Percentiles rank a stretch among this genome's conserved stretches.
phyloP scores from a whole-genome alignment of 352 stramenopile species.

The Nothophytophthora sp. region DNA sequence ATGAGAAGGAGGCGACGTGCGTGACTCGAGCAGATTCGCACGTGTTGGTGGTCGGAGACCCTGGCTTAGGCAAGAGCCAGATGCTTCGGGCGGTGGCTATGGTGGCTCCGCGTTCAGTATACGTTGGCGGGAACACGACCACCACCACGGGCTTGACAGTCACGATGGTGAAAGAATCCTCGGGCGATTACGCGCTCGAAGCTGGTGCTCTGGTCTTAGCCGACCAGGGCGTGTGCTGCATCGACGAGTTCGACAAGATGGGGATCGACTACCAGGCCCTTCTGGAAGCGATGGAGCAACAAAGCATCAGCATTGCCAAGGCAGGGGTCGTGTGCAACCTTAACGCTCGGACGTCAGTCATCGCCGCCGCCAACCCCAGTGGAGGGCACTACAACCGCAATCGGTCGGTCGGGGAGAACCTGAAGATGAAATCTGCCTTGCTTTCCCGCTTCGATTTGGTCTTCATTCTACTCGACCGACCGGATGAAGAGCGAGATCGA shows the following conservation, averaged over 20 bases:
- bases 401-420: constrained; percentile 95
- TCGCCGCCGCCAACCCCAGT: constrained; percentile 97
- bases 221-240: constrained; percentile 96
- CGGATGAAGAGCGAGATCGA: constrained; percentile 92
- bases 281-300: constrained; percentile 99
- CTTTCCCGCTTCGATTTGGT: constrained; percentile 98
- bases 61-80: constrained; percentile 96
- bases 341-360: constrained; percentile 93
- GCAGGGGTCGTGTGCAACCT: constrained; percentile 95
- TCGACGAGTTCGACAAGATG: constrained; percentile 99
- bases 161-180: constrained; percentile 94
- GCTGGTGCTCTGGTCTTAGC: constrained; percentile 93
- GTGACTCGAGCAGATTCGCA: constrained; percentile 93
- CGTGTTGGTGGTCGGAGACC: constrained; percentile 96
- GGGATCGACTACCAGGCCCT: constrained; percentile 89
- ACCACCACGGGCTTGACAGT: constrained; percentile 97
- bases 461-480: constrained; percentile 96
- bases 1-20: constrained; percentile 57
- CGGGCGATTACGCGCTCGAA: constrained; percentile 92
- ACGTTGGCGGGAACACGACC: constrained; percentile 97
- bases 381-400: constrained; percentile 96
- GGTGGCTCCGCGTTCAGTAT: constrained; percentile 94
- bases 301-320: constrained; percentile 95
- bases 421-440: constrained; percentile 96
- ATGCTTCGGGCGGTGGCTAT: constrained; percentile 93